Evolutionary conservation across 2,329 filamentous ascomycete genomes (phyloP).

Genomic region (Pseudocercospora vitis): DNA sequence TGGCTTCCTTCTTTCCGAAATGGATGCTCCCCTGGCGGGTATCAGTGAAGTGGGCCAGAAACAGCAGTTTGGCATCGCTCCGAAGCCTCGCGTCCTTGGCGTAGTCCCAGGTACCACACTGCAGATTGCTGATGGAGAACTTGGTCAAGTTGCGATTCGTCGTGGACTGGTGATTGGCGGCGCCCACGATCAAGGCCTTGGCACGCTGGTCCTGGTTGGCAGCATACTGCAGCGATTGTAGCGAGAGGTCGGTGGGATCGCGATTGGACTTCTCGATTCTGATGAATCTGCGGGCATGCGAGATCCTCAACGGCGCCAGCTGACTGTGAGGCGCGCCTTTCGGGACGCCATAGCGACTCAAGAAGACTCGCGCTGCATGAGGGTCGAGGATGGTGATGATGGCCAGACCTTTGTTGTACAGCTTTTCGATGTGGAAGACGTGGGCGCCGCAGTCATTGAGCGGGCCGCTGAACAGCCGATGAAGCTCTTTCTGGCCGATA

Average conservation of each 20-base stretch:
- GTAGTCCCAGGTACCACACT: conserved; percentile 50
- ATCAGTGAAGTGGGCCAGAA: conserved; percentile 46
- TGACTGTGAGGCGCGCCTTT: conserved; percentile 20
- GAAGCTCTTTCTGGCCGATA: conserved; percentile 46
- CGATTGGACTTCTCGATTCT: conserved; percentile 7
- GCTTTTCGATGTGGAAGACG: conserved; percentile 49
- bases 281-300: conserved; percentile 16
- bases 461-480: conserved; percentile 41
- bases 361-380: conserved; percentile 46
- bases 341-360: conserved; percentile 38
- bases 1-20: conserved; percentile 33
- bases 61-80: conserved; percentile 36
- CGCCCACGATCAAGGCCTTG: not conserved
- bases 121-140: conserved; percentile 40
- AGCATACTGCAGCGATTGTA: conserved; percentile 31
- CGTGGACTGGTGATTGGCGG: conserved; percentile 6
- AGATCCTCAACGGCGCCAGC: conserved; percentile 8
- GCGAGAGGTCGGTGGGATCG: conserved; percentile 25
- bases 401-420: conserved; percentile 43
- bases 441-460: conserved; percentile 44
- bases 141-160: conserved; percentile 22
- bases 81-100: conserved; percentile 28
- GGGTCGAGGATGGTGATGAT: conserved; percentile 49
- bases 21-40: conserved; percentile 41
- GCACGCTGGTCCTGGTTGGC: conserved; percentile 21